These are phyloP conservation scores for Hondaea fermentalgiana DNA, from an alignment of 108 stramenopile species.

Conservation along the genomic window DNA sequence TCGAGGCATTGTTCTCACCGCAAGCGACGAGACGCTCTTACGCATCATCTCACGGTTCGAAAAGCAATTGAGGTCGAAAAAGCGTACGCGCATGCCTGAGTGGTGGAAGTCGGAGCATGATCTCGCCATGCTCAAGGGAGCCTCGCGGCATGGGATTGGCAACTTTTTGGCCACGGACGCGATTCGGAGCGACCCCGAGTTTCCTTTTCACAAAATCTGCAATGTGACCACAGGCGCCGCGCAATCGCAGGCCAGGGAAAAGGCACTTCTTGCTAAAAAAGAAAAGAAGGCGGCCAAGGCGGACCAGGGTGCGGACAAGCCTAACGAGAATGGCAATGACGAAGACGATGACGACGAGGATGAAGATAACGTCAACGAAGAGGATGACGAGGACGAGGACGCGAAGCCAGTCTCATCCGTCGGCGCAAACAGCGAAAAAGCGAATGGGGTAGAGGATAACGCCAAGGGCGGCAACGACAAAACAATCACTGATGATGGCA, in stretches of 20 bases:
- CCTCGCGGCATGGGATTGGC: background rate
- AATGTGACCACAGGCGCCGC: background rate
- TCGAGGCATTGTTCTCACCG: background rate
- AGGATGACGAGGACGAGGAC: background rate
- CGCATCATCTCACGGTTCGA: background rate
- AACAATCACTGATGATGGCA: background rate
- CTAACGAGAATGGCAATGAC: background rate
- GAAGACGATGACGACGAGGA: background rate
- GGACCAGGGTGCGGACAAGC: background rate
- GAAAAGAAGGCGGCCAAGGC: background rate
- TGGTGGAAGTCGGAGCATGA: background rate
- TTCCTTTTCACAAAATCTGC: background rate
- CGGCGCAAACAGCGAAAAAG: too few relatives aligned
- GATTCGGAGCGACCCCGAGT: background rate
- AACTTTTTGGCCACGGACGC: background rate
- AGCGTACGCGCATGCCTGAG: background rate
- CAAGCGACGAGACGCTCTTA: background rate
- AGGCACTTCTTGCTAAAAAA: background rate
- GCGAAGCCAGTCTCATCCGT: background rate
- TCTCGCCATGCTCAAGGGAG: background rate
- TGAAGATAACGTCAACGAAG: background rate
- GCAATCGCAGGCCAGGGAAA: background rate
- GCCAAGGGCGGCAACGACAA: background rate
- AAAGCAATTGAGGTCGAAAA: background rate
- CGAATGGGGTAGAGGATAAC: too few relatives aligned